Evolutionary conservation across 2,329 filamentous ascomycete species (phyloP), one percentile per base, ranked within the genome.

Genomic region (Apiospora rasikravindrae): DNA sequence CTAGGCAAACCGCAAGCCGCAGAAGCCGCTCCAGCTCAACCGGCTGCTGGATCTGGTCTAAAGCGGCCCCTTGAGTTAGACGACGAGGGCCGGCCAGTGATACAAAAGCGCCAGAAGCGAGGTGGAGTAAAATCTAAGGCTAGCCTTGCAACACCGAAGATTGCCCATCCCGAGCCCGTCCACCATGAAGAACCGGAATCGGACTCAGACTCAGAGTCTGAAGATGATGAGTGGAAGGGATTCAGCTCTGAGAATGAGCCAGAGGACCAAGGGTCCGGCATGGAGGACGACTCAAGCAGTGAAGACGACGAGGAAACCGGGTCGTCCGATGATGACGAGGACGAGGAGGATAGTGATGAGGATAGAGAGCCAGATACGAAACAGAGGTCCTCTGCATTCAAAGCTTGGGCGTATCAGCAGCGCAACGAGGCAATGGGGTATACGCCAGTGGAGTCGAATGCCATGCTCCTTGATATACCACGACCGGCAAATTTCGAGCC

Each of bases 331-430:
- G 73, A 68, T 37, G 70, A 80, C 67, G 77, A 79, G 22, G 80
- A 81, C n/a, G 75, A 83, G 73, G 81, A 83, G 24, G 80, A 81
- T 13, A 77, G 78, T 6, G 78, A 79, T 16, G 76, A 80, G 19
- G 76, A 80, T 19, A 77, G 80, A 5, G 75, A 70, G 29, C 70
- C 73, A 81, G 83, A 8, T 70, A 82, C 75, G 75, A 84, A 81
- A 77, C 79, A 83, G 74, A 82, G 83, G 71, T 84, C 84, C 57
- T 90, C 89, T 1, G 94, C 94, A 0, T 99, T 99, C 87, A 98
- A 98, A 81, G 89, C 92, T 2, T 99, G 96, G 96, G 96, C 96
- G 26, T 91, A 92, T 42, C 90, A 94, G 77, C 93, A 96, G 82
- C 89, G 95, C 72, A 98, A 98, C 77, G 89, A 96, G 77, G 92